phyloP scores from a whole-genome alignment of 2,329 filamentous ascomycete genomes.

The Cyphellophora europaea region DNA sequence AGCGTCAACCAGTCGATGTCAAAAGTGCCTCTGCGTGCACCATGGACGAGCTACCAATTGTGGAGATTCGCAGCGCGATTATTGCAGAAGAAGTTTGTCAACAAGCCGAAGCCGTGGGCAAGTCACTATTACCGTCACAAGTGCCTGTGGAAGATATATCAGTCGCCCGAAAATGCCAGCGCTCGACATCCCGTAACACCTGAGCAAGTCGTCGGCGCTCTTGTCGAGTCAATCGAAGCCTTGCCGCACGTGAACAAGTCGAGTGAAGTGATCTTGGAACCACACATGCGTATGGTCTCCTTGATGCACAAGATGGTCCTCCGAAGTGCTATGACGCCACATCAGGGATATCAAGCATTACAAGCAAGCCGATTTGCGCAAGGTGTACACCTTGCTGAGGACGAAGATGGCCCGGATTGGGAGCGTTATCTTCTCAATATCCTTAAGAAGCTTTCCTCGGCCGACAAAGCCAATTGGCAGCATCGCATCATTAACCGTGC shows the following conservation, averaged over 20 bases:
- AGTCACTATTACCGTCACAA: slow-evolving; percentile 62
- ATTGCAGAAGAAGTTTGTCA: slow-evolving; percentile 49
- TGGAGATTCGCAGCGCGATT: slow-evolving; percentile 58
- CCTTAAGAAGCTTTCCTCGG: slow-evolving; percentile 49
- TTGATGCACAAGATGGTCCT: slow-evolving; percentile 72
- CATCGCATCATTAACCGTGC: slow-evolving; percentile 73
- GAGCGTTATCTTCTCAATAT: slow-evolving; percentile 53
- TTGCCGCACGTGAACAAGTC: slow-evolving; percentile 52
- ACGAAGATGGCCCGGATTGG: slow-evolving; percentile 44
- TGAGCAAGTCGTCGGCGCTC: slow-evolving; percentile 45
- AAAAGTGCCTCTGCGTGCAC: slow-evolving; percentile 34
- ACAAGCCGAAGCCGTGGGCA: slow-evolving; percentile 55
- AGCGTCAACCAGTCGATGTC: slow-evolving; percentile 44
- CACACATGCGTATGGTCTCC: slow-evolving; percentile 83
- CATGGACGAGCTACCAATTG: slow-evolving; percentile 41
- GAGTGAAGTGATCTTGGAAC: slow-evolving; percentile 72
- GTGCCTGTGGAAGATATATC: slow-evolving; percentile 63
- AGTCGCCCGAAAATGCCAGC: slow-evolving; percentile 30
- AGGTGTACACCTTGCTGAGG: slow-evolving; percentile 38
- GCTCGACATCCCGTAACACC: slow-evolving; percentile 24
- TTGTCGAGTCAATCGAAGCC: slow-evolving; percentile 51
- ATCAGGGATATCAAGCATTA: slow-evolving; percentile 41
- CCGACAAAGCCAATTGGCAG: slow-evolving; percentile 92
- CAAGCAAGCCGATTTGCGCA: slow-evolving; percentile 46
- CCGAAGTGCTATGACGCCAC: slow-evolving; percentile 32